A percentile compares a stretch with the other conserved stretches of the same genome.
Conservation (phyloP, 1,284 basidiomycete species). For the Ustilago trichophora region DNA sequence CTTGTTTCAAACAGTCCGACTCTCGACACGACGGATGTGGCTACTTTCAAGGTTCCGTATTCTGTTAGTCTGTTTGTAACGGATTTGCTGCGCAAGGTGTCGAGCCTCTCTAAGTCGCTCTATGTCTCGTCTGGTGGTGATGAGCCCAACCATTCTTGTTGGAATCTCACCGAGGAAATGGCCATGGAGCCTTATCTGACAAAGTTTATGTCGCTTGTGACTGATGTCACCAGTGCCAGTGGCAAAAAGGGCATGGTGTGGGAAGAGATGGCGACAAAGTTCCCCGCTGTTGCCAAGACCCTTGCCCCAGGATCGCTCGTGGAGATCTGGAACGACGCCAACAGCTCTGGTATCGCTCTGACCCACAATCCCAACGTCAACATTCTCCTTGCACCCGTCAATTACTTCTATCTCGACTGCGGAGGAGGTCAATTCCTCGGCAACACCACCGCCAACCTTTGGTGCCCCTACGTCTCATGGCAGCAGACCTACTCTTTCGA, state of each 20-base stretch:
- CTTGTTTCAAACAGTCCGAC: slow-evolving; percentile 64
- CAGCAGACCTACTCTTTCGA: slow-evolving; percentile 76
- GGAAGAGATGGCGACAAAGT: slow-evolving; percentile 71
- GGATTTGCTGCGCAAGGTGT: slow-evolving; percentile 33
- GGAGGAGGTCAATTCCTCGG: slow-evolving; percentile 81
- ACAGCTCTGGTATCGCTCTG: slow-evolving; percentile 73
- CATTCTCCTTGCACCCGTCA: slow-evolving; percentile 70
- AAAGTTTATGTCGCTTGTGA: slow-evolving; percentile 73
- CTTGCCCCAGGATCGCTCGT: slow-evolving; percentile 77
- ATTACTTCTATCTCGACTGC: slow-evolving; percentile 79
- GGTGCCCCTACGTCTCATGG: slow-evolving; percentile 67
- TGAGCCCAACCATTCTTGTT: slow-evolving; percentile 79
- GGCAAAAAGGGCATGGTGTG: slow-evolving; percentile 76
- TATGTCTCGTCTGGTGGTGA: slow-evolving; percentile 84
- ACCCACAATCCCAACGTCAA: slow-evolving; percentile 76
- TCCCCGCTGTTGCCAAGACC: slow-evolving; percentile 64
- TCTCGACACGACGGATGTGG: slow-evolving; percentile 70
- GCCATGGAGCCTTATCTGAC: slow-evolving; percentile 67
- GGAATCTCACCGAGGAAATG: slow-evolving; percentile 65
- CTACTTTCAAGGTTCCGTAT: slow-evolving; percentile 67
- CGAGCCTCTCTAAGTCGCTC: slow-evolving; percentile 71
- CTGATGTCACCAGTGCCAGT: slow-evolving; percentile 68
- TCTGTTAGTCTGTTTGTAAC: slow-evolving; percentile 51
- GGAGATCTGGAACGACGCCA: slow-evolving; percentile 77
- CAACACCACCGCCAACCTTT: slow-evolving; percentile 71